Conservation (phyloP, 2,329 filamentous ascomycete genomes). For the Gnomoniopsis sp. region DNA sequence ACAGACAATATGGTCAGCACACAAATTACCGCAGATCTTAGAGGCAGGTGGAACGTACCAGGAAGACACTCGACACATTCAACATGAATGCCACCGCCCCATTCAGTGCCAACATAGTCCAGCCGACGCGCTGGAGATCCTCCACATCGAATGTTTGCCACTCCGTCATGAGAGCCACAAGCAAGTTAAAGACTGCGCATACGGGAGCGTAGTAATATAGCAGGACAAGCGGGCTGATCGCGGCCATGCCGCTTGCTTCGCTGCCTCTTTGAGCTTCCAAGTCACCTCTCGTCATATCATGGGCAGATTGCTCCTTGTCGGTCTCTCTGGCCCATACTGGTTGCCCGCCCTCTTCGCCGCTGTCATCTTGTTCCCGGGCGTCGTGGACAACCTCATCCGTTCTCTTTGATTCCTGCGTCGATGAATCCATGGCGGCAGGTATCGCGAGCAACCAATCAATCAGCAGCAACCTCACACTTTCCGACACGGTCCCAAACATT, state of each 20-base stretch:
- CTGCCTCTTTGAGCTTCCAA: background rate
- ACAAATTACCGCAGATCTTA: background rate
- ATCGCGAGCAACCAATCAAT: background rate
- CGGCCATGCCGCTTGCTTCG: background rate
- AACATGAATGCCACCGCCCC: background rate
- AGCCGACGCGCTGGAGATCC: background rate
- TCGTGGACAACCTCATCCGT: background rate
- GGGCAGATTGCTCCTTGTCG: background rate
- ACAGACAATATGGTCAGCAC: background rate
- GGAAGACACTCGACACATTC: background rate
- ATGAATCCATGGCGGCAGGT: background rate
- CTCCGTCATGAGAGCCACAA: background rate
- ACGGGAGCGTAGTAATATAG: background rate
- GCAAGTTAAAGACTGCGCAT: background rate
- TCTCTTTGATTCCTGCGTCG: background rate
- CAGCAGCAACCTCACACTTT: background rate
- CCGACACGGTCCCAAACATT: background rate
- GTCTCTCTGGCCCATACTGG: background rate
- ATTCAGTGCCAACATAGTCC: background rate
- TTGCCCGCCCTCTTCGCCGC: background rate
- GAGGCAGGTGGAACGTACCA: background rate
- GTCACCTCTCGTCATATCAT: background rate
- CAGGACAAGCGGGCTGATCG: background rate
- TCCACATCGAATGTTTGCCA: background rate
- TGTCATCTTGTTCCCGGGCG: background rate